Base-by-base conservation (phyloP, 2,329 filamentous ascomycete species). In the Calonectria leucothoes region DNA sequence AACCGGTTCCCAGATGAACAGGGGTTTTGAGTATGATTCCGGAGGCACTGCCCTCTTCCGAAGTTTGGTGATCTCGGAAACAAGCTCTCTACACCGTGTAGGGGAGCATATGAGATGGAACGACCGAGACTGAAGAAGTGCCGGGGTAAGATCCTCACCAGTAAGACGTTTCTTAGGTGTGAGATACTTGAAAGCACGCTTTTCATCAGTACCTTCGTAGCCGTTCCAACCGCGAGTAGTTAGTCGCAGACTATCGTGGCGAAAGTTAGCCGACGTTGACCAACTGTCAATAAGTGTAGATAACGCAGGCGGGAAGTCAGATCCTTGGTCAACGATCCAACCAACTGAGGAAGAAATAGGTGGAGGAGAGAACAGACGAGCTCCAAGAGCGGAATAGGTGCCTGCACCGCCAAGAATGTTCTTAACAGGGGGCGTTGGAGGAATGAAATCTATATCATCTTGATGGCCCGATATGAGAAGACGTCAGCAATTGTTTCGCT, bases 181-280 rank as follows among this genome's bases (percentile, higher is more conserved):
- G 66, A 92, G 88, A 83, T 98, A 99, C 82, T 92, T 93, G 88
- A 99, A 99, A 10, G 93, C 93, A 84, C 90, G 87, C 76, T 92
- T 90, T 82, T 94, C 91, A 72, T 92, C 91, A 66, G 91, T 89
- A 37, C 91, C 89, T 45, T 93, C 91, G 82, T 98, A 98, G 64
- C 94, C 94, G 83, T 98, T 98, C 95, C 95, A 98, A 57, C 94
- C 96, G 57, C 95, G 91, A 0, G 97, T 99, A 3, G 96, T 98
- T 64, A 94, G 87, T 29, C 94, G 91, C 8, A 89, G 83, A 1
- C 88, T 87, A 68, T 94, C 92, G 63, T 91, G 86, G 67, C 95
- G 91, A 76, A 97, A 86, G 20, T 95, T 81, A 25, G 91, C 94
- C 7, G 91, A 91, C 1, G 96, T 98, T 20, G 92, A 85, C 96